phyloP scores from a whole-genome alignment of 805 yeast genomes.

The Candida alai region DNA sequence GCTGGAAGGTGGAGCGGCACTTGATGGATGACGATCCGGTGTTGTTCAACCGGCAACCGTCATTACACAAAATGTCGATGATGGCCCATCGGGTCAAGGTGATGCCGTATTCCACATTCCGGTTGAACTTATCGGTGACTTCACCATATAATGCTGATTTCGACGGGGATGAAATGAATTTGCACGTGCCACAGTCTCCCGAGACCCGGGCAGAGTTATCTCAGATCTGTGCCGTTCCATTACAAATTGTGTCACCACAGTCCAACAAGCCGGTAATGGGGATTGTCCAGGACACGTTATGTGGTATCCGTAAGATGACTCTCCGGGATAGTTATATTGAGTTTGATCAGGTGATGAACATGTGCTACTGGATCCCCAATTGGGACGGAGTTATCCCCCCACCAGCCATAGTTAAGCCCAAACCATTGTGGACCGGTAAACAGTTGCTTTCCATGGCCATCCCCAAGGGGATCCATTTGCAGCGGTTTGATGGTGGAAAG shows the following conservation, averaged over 20 bases:
- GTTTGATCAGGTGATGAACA: slow-evolving; percentile 92
- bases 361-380: slow-evolving; percentile 94
- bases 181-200: slow-evolving; percentile 97
- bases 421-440: slow-evolving; percentile 97
- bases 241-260: slow-evolving; percentile 97
- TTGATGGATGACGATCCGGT: slow-evolving; percentile 97
- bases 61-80: slow-evolving; percentile 99
- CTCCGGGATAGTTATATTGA: slow-evolving; percentile 84
- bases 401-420: slow-evolving; percentile 91
- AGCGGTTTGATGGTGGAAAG: slow-evolving; percentile 87
- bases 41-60: slow-evolving; percentile 97
- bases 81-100: slow-evolving; percentile 99
- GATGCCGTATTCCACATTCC: slow-evolving; percentile 97
- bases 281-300: slow-evolving; percentile 96
- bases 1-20: slow-evolving; percentile 99
- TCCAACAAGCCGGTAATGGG: slow-evolving; percentile 99
- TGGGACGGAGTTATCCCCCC: slow-evolving; percentile 99
- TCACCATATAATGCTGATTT: slow-evolving; percentile 99
- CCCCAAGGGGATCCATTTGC: slow-evolving; percentile 93
- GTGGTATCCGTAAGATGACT: slow-evolving; percentile 96
- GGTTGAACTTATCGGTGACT: slow-evolving; percentile 93
- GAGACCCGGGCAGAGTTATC: slow-evolving; percentile 96
- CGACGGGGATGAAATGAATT: slow-evolving; percentile 99
- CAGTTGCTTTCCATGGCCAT: slow-evolving; percentile 89
- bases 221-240: slow-evolving; percentile 93